Percentiles rank a stretch among this genome's conserved stretches.
Evolutionary conservation across 1,139 yeast species (phyloP).

Genomic region (Nematodospora anomalae): DNA sequence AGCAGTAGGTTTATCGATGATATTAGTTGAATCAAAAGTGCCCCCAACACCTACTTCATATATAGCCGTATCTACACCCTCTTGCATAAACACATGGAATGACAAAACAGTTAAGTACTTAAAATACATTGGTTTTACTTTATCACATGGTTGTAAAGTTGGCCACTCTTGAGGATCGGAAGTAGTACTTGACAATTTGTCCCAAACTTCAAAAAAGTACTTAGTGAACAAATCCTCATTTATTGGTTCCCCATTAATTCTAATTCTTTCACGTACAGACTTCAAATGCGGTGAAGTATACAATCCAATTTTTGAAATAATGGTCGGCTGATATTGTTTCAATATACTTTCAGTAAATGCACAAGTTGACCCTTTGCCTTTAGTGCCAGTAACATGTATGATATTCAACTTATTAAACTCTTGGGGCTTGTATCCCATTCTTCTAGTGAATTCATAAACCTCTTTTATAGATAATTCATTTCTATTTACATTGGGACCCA

Average conservation of each 20-base stretch:
- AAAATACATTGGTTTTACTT: constrained; percentile 88
- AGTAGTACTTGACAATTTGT: constrained; percentile 59
- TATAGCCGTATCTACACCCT: constrained; percentile 88
- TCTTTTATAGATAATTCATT: constrained; percentile 78
- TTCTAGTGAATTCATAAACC: constrained; percentile 85
- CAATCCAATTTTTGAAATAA: constrained; percentile 68
- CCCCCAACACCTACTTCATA: constrained; percentile 99
- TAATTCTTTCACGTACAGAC: constrained; percentile 87
- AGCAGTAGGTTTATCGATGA: constrained; percentile 74
- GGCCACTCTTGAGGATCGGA: constrained; percentile 66
- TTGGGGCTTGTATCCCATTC: constrained; percentile 73
- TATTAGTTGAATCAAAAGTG: constrained; percentile 90
- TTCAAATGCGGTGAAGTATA: constrained; percentile 95
- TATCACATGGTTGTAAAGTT: constrained; percentile 59
- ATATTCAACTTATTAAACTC: constrained; percentile 77
- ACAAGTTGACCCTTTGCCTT: constrained; percentile 98
- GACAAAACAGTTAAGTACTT: constrained; percentile 86
- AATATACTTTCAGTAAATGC: constrained; percentile 88
- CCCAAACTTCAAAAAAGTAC: constrained; percentile 95
- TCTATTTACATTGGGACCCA: constrained; percentile 61
- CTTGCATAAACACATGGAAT: constrained; percentile 84
- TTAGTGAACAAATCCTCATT: constrained; percentile 76
- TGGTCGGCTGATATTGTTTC: constrained; percentile 48
- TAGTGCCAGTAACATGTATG: constrained; percentile 94
- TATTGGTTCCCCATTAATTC: constrained; percentile 85